Evolutionary conservation across 2,329 filamentous ascomycete genomes (phyloP).

Genomic region (Verticillium tricorpus): DNA sequence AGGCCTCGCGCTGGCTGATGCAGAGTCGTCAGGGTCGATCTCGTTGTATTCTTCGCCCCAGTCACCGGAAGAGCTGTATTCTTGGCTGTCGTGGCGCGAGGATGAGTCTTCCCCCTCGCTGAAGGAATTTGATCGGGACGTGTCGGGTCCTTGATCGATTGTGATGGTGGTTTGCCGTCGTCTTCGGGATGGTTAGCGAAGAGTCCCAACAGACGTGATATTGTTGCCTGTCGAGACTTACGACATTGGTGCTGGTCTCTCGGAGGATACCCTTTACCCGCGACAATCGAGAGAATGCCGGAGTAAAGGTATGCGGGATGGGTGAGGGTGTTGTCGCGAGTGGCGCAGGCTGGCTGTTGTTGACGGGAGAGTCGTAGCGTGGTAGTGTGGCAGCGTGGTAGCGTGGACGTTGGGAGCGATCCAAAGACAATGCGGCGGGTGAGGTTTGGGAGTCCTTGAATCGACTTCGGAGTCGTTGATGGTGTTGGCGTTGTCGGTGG

Average conservation of each 20-base stretch:
- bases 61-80: conserved; percentile 25
- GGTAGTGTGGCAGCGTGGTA: not conserved
- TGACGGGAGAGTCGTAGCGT: not conserved
- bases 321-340: not conserved
- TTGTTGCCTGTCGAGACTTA: conserved; percentile 17
- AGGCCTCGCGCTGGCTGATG: conserved; percentile 39
- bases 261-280: conserved; percentile 36
- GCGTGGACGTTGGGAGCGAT: not conserved
- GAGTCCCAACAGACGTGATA: not conserved
- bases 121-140: conserved; percentile 27
- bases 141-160: conserved; percentile 10
- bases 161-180: conserved; percentile 1
- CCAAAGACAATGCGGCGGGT: not conserved
- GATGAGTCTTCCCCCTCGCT: conserved; percentile 36
- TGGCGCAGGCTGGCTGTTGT: not conserved
- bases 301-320: conserved; percentile 5
- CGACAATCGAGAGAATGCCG: conserved; percentile 31
- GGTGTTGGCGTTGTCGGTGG: not conserved
- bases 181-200: not conserved
- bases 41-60: conserved; percentile 37
- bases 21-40: conserved; percentile 55
- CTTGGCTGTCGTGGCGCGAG: conserved; percentile 22
- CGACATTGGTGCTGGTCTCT: conserved; percentile 29
- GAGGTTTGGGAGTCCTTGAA: not conserved
- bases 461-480: not conserved